Evolutionary conservation across 1,284 basidiomycete species (phyloP).

Genomic region (Trichosporon faecale): DNA sequence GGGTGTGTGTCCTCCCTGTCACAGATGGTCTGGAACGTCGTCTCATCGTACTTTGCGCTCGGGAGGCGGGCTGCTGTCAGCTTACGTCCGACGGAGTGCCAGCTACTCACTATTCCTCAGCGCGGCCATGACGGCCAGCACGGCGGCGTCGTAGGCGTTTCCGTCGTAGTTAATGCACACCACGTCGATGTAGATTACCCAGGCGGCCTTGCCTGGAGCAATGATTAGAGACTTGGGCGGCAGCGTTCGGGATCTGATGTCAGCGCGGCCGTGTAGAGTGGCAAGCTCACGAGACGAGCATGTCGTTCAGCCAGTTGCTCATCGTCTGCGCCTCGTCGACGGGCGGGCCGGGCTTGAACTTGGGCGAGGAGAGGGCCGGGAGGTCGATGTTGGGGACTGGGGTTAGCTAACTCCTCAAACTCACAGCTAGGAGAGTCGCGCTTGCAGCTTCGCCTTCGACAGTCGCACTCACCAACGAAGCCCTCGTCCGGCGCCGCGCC

Average conservation of each 20-base stretch:
- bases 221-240: conserved; percentile 72
- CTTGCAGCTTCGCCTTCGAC: no score
- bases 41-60: conserved; percentile 67
- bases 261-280: not conserved
- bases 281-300: conserved; percentile 62
- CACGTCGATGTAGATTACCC: conserved; percentile 89
- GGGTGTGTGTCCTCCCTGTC: conserved; percentile 56
- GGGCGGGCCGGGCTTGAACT: conserved; percentile 92
- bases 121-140: conserved; percentile 82
- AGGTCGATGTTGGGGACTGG: conserved; percentile 83
- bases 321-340: conserved; percentile 85
- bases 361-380: conserved; percentile 83
- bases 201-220: conserved; percentile 71
- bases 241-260: conserved; percentile 64
- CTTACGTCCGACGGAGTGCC: no score
- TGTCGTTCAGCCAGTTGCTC: conserved; percentile 74
- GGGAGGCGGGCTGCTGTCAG: conserved; percentile 64
- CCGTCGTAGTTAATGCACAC: conserved; percentile 97
- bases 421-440: no score
- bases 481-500: conserved; percentile 70
- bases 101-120: conserved; percentile 68
- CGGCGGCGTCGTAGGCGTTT: conserved; percentile 84
- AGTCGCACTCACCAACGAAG: conserved; percentile 66
- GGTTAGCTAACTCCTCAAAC: conserved; percentile 10
- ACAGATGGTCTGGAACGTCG: conserved; percentile 65